A percentile compares a stretch with the other conserved stretches of the same genome.
Conservation (phyloP, 2,329 filamentous ascomycete genomes). For the Fusarium nematophilum region DNA sequence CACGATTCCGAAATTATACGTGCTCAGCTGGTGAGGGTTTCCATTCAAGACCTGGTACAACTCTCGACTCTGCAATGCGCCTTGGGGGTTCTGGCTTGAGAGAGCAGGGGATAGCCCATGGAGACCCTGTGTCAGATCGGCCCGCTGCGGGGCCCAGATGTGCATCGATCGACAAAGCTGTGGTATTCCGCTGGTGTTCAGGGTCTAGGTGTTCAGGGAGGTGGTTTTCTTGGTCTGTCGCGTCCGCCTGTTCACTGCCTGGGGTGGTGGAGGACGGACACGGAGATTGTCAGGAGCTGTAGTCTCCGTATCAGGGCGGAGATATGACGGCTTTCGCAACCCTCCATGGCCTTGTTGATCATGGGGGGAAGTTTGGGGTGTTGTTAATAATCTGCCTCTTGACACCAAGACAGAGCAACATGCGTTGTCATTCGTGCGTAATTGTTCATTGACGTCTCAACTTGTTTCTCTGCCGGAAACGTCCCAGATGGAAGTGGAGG, state of each 20-base stretch:
- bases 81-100: slow-evolving; percentile 12
- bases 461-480: too few species aligned
- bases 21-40: slow-evolving; percentile 7
- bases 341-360: slow-evolving; percentile 10
- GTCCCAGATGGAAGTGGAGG: too few species aligned
- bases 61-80: slow-evolving; percentile 20
- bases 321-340: slow-evolving; percentile 12
- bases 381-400: background rate
- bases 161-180: slow-evolving; percentile 33
- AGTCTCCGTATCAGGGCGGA: slow-evolving; percentile 8
- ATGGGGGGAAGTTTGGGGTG: slow-evolving; percentile 11
- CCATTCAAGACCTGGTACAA: slow-evolving; percentile 23
- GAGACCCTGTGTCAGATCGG: slow-evolving; percentile 36
- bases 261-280: slow-evolving; percentile 10
- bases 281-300: slow-evolving; percentile 12
- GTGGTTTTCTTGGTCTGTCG: background rate
- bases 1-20: slow-evolving; percentile 2
- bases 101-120: slow-evolving; percentile 12
- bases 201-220: slow-evolving; percentile 3
- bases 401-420: too few species aligned
- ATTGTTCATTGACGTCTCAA: too few species aligned
- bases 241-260: slow-evolving; percentile 3
- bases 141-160: slow-evolving; percentile 36
- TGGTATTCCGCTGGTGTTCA: slow-evolving; percentile 31
- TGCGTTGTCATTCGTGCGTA: too few species aligned